These are phyloP conservation scores for Phytopythium sindhum DNA, from an alignment of 352 stramenopile species.

Conservation along the genomic window DNA sequence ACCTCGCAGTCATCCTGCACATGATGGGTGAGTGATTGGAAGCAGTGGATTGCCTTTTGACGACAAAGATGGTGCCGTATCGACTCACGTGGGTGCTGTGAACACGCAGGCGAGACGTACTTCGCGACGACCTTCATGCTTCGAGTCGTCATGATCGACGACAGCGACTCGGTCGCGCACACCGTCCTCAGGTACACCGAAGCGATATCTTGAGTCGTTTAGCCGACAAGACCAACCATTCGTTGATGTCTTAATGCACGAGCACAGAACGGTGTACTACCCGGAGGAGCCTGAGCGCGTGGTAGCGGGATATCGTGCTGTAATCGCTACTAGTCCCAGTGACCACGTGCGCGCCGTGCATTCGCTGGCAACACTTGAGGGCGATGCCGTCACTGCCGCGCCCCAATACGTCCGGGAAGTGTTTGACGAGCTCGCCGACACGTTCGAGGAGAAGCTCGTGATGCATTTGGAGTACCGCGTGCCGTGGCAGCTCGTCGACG, in stretches of 20 bases:
- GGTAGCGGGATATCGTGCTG: slow-evolving; percentile 39
- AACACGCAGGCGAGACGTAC: slow-evolving; percentile 47
- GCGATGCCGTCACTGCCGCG: slow-evolving; percentile 42
- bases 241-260: neutral
- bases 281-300: slow-evolving; percentile 55
- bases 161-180: slow-evolving; percentile 73
- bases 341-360: slow-evolving; percentile 58
- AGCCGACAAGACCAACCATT: neutral
- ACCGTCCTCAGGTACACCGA: slow-evolving; percentile 46
- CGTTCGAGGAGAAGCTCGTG: slow-evolving; percentile 82
- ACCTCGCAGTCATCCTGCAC: slow-evolving; percentile 73
- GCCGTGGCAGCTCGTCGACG: slow-evolving; percentile 74
- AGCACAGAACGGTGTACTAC: slow-evolving; percentile 56
- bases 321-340: slow-evolving; percentile 26
- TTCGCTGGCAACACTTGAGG: slow-evolving; percentile 60
- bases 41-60: neutral
- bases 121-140: slow-evolving; percentile 68
- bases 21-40: slow-evolving; percentile 36
- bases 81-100: neutral
- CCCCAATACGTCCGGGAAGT: slow-evolving; percentile 69
- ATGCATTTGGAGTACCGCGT: slow-evolving; percentile 75
- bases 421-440: slow-evolving; percentile 76
- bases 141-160: slow-evolving; percentile 56
- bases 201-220: neutral
- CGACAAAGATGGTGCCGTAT: neutral